Evolutionary conservation across 2,329 filamentous ascomycete species (phyloP).

Genomic region (Phaeoacremonium minimum): DNA sequence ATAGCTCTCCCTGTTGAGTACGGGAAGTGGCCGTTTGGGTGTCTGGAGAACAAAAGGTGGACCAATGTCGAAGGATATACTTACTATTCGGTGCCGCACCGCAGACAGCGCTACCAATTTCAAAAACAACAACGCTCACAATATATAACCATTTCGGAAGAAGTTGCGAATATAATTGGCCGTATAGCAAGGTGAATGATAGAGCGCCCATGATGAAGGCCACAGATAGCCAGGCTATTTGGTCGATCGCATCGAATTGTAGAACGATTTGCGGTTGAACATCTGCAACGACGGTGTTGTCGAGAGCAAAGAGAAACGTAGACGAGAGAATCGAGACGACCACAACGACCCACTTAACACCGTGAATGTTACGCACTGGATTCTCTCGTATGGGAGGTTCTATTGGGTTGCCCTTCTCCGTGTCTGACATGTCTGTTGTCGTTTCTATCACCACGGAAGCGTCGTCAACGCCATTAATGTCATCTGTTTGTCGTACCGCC

Average conservation of each 20-base stretch:
- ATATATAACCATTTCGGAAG: not conserved
- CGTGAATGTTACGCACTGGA: too few relatives aligned
- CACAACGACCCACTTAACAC: not conserved
- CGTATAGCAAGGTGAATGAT: not conserved
- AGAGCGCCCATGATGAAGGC: not conserved
- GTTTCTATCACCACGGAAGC: too few relatives aligned
- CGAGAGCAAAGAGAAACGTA: slow-evolving; percentile 7
- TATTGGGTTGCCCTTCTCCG: too few relatives aligned
- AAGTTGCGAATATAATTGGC: not conserved
- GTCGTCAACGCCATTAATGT: too few relatives aligned
- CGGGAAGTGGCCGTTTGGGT: too few relatives aligned
- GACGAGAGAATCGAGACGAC: slow-evolving; percentile 3
- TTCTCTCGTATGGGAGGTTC: too few relatives aligned
- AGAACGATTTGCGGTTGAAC: slow-evolving; percentile 5
- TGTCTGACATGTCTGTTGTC: too few relatives aligned
- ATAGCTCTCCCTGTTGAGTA: too few relatives aligned
- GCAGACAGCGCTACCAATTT: not conserved
- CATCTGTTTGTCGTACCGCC: too few relatives aligned
- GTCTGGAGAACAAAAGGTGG: too few relatives aligned
- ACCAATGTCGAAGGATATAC: too few relatives aligned
- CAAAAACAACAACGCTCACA: not conserved
- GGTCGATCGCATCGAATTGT: slow-evolving; percentile 1
- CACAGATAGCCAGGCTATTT: slow-evolving; percentile 2
- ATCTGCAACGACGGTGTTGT: slow-evolving; percentile 9
- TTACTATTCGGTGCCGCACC: not conserved